Base-by-base conservation (phyloP, 2,329 filamentous ascomycete genomes). In the Sclerotinia minor region DNA sequence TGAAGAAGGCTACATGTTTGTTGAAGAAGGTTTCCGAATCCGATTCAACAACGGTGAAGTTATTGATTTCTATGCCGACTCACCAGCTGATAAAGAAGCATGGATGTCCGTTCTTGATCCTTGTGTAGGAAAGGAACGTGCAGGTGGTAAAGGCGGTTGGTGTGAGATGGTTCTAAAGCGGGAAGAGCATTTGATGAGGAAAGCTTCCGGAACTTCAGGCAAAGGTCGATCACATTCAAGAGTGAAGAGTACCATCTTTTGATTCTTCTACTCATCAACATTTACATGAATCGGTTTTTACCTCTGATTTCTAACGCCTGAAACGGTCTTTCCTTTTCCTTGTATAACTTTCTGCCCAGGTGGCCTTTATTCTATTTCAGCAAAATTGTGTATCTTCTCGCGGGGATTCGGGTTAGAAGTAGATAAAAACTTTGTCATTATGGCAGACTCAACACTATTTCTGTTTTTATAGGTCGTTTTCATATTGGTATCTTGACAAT, bases 1-100 rank as follows among this genome's bases (percentile, higher is more conserved):
- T 72, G 95, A 99, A 80, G 95, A 99, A 78, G 95, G 95, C 53
- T 99, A 99, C 83, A 97, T 97, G 91, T 99, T 99, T 78, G 94
- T 99, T 65, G 95, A 99, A 79, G 95, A 99, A 78, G 95, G 95
- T 3, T 99, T 99, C 89, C 92, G 95, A 52, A 96, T 99, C 78
- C 92, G 94, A 68, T 99, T 99, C 80, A 96, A 92, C 78, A 99
- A 99, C 76, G 95, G 95, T 70, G 95, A 99, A 80, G 89, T 97
- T 71, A 99, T 99, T 77, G 94, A 74, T 41, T 75, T 75, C 57
- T 99, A 99, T 77, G 95, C 88, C 41, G 94, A 98, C 79, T 94
- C 88, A 44, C 86, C 89, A 1, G 87, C 87, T 50, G 90, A 95
- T 76, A 99, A 98, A 81, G 92, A 97, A 57, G 90, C 88, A 66